Conservation (phyloP, 306 rosid genomes). For the Cucumis hystrix region DNA sequence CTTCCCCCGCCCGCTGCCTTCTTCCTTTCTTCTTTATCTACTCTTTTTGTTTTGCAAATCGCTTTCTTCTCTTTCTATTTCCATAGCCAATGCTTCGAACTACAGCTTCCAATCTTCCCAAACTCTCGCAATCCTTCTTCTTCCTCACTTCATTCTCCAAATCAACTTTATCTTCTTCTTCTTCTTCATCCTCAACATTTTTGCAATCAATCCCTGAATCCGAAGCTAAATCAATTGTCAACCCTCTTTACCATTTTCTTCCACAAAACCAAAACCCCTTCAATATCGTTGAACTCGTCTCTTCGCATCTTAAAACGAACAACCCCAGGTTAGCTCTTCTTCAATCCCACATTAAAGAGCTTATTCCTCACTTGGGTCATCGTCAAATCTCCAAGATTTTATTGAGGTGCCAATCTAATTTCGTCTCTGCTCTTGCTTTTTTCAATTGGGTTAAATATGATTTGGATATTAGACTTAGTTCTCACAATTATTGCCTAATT, state of each 20-base stretch:
- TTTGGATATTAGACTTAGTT: conserved; percentile 31
- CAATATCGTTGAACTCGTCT: conserved; percentile 56
- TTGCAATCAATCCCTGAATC: conserved; percentile 30
- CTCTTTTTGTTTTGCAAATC: neutral
- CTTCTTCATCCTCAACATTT: conserved; percentile 17
- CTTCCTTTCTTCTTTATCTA: too few species aligned
- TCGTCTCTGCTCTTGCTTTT: conserved; percentile 46
- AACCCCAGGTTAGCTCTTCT: conserved; percentile 26
- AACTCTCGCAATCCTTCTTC: conserved; percentile 7
- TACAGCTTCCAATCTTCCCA: conserved; percentile 2
- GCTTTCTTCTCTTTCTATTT: neutral
- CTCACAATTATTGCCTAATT: conserved; percentile 45
- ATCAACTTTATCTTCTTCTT: conserved; percentile 17
- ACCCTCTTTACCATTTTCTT: conserved; percentile 68
- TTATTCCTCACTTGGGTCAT: conserved; percentile 55
- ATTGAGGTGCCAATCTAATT: conserved; percentile 64
- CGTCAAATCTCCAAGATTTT: conserved; percentile 61
- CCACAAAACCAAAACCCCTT: conserved; percentile 68
- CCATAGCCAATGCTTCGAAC: conserved; percentile 32
- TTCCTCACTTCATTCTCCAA: neutral
- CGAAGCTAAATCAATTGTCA: conserved; percentile 19
- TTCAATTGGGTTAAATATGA: conserved; percentile 66
- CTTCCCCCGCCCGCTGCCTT: too few species aligned
- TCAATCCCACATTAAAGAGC: conserved; percentile 31
- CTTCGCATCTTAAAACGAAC: conserved; percentile 35